A percentile compares a stretch with the other conserved stretches of the same genome.
phyloP scores from a whole-genome alignment of 2,329 filamentous ascomycete species.

The Claviceps capensis region DNA sequence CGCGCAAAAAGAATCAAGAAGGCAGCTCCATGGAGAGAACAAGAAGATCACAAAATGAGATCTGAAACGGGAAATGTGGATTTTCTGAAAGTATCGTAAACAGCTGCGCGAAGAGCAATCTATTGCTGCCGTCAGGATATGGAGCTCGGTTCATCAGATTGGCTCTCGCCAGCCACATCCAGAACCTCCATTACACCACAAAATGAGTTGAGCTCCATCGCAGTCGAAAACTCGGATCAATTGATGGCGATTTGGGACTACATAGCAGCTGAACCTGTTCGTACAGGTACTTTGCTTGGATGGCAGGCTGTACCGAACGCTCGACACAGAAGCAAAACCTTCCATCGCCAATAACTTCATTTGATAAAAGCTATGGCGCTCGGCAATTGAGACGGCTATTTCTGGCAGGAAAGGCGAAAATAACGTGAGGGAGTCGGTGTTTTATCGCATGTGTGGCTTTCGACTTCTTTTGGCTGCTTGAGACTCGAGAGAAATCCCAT shows the following conservation, averaged over 20 bases:
- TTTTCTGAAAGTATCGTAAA: neutral
- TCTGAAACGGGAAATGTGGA: neutral
- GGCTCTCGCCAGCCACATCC: neutral
- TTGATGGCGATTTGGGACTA: conserved; percentile 9
- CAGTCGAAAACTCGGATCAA: conserved; percentile 4
- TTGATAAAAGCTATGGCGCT: too few relatives aligned
- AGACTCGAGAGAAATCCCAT: too few relatives aligned
- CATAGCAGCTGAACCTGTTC: conserved; percentile 8
- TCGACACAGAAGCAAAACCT: conserved; percentile 8
- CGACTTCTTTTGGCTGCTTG: too few relatives aligned
- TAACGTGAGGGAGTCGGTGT: too few relatives aligned
- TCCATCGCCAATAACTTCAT: too few relatives aligned
- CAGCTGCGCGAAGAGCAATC: neutral
- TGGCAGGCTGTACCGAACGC: conserved; percentile 8
- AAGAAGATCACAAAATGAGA: too few relatives aligned
- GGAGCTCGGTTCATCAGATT: neutral
- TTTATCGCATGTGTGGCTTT: too few relatives aligned
- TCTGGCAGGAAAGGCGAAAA: too few relatives aligned
- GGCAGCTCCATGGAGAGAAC: too few relatives aligned
- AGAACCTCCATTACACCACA: neutral
- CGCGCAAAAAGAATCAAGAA: conserved; percentile 4
- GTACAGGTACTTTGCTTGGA: conserved; percentile 9
- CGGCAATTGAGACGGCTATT: too few relatives aligned
- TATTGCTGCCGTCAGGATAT: neutral
- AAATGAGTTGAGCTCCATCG: neutral